Percentiles rank a stretch among this genome's conserved stretches.
These are phyloP conservation scores for Phytopythium mirpurense DNA, from an alignment of 352 stramenopile genomes.

Conservation along the genomic window DNA sequence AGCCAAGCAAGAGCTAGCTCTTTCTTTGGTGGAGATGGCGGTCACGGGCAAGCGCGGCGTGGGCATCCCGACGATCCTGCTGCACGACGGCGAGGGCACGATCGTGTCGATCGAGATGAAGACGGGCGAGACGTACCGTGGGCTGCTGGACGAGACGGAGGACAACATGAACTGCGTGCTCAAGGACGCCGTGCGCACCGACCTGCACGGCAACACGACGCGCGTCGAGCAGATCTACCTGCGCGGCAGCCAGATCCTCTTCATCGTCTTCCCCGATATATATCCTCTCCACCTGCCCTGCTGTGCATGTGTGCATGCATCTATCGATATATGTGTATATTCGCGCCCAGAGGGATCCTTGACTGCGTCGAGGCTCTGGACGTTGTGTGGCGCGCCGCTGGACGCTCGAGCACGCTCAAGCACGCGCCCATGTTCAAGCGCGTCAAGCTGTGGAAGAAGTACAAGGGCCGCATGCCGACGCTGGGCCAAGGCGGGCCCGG, in stretches of 20 bases:
- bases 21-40: too few species aligned
- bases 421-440: conserved; percentile 86
- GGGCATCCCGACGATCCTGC: conserved; percentile 78
- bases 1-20: too few species aligned
- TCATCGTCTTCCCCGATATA: conserved; percentile 88
- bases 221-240: conserved; percentile 82
- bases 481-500: conserved; percentile 61
- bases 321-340: conserved; percentile 1
- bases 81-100: conserved; percentile 83
- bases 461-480: conserved; percentile 70
- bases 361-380: conserved; percentile 19
- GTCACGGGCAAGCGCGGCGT: conserved; percentile 83
- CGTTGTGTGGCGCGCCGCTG: not conserved
- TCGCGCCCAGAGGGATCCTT: conserved; percentile 15
- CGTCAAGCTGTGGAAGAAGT: conserved; percentile 87
- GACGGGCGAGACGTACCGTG: conserved; percentile 80
- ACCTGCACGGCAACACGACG: conserved; percentile 75
- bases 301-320: conserved; percentile 8
- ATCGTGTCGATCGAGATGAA: conserved; percentile 89
- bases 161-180: conserved; percentile 91
- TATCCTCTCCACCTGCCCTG: conserved; percentile 47
- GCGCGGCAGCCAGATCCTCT: conserved; percentile 82
- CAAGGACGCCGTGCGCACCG: conserved; percentile 80
- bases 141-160: conserved; percentile 82
- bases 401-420: conserved; percentile 53